Base-by-base conservation (phyloP, 2,329 filamentous ascomycete genomes). In the Penicillium occitanis region DNA sequence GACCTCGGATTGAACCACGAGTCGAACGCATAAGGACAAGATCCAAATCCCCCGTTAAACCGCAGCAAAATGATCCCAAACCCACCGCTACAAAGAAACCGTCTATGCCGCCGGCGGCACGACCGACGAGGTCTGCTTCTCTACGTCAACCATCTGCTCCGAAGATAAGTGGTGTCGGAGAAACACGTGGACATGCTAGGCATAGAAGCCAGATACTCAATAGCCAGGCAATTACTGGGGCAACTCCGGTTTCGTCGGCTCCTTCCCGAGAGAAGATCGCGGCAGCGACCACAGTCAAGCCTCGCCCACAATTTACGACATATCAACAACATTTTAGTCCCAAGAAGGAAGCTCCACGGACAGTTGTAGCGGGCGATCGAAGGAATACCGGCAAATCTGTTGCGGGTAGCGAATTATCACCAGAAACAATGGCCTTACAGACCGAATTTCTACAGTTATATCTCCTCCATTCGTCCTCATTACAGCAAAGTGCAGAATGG, bases 391-490 rank as follows among this genome's bases (percentile, higher is more conserved):
- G 53, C 33, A 63, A 53, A n/a, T 70, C 70, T 5, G 19, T n/a
- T 35, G 40, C 50, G 25, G 42, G 17, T 7, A 50, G 33, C 13
- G 68, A 74, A 6, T 71, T 74, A 8, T 74, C 73, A 69, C 74
- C 76, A 22, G 77, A 80, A 35, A 71, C 78, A 61, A 69, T 74
- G 14, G 73, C 75, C 13, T 61, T 81, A 37, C 77, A 80, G 65
- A 80, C 77, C 0, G 80, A 83, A 66, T 71, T 82, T 13, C 71
- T 83, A 28, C 80, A 83, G 64, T 68, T 82, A 17, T 76, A 74
- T 62, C 73, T 81, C 5, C 71, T 81, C 6, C 75, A 80, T 68
- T 72, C 74, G 7, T 71, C 72, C 5, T 72, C 70, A 7, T 62
- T 75, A 22, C 73, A 73, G 48, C 69, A 70, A 22, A 70, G 75